Evolutionary conservation across 2,329 filamentous ascomycete species (phyloP).

Genomic region (Epichloe typhina): DNA sequence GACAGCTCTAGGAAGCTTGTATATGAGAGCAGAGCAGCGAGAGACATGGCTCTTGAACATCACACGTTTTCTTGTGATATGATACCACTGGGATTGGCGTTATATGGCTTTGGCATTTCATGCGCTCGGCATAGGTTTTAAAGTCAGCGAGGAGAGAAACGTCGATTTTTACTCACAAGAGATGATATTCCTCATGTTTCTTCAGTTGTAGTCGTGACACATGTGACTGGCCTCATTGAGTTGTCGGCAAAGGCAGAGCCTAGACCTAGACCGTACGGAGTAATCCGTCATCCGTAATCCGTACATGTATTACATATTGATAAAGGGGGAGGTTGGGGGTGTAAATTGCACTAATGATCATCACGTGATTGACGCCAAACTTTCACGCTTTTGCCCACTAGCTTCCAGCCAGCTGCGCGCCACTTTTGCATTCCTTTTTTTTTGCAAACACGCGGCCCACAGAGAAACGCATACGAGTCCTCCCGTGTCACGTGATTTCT

Average conservation of each 20-base stretch:
- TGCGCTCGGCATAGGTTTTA: background rate
- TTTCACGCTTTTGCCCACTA: background rate
- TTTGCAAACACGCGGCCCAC: background rate
- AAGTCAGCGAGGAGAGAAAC: background rate
- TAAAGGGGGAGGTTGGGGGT: too few relatives aligned
- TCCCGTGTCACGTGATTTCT: slow-evolving; percentile 19
- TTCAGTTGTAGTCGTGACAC: background rate
- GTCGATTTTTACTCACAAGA: background rate
- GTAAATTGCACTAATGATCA: background rate
- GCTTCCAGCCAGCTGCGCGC: background rate
- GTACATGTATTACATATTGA: too few relatives aligned
- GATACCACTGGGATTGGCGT: slow-evolving; percentile 24
- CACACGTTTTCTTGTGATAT: slow-evolving; percentile 16
- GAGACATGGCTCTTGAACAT: slow-evolving; percentile 9
- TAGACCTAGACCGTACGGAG: too few relatives aligned
- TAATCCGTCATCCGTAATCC: too few relatives aligned
- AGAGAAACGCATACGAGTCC: background rate
- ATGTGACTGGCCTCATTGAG: too few relatives aligned
- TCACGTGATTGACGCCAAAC: background rate
- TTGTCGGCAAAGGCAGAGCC: too few relatives aligned
- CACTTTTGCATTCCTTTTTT: background rate
- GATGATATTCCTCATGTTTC: background rate
- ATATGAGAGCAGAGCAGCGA: slow-evolving; percentile 5
- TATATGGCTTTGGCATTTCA: slow-evolving; percentile 6
- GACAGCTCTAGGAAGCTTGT: background rate